These are phyloP conservation scores for Luvunga scandens DNA, from an alignment of 345 rosid genomes.

Conservation along the genomic window DNA sequence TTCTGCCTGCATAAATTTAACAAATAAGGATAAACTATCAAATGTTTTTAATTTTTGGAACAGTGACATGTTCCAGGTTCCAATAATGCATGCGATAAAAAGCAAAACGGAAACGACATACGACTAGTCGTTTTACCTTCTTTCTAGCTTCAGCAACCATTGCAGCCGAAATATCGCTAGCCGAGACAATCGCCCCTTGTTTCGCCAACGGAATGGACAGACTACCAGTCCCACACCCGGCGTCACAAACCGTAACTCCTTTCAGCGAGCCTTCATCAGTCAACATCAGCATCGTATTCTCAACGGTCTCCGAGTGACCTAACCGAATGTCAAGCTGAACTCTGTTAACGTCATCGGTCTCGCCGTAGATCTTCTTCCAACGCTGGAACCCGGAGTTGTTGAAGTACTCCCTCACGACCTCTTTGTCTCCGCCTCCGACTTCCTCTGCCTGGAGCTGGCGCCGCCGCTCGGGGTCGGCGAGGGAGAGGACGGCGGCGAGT, in stretches of 20 bases:
- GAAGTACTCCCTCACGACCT: constrained; percentile 89
- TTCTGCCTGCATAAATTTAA: constrained; percentile 51
- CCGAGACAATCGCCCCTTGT: constrained; percentile 82
- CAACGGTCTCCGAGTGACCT: constrained; percentile 86
- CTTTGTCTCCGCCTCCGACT: constrained; percentile 90
- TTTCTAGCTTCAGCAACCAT: constrained; percentile 92
- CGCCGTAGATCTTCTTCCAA: constrained; percentile 93
- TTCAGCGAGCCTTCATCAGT: constrained; percentile 66
- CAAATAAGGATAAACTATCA: too few relatives aligned
- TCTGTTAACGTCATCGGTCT: constrained; percentile 78
- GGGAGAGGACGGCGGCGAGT: constrained; percentile 68
- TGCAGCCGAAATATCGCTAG: constrained; percentile 89
- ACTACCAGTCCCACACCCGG: constrained; percentile 86
- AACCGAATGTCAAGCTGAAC: constrained; percentile 80
- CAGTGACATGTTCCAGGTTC: background rate
- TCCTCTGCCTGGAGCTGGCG: constrained; percentile 85
- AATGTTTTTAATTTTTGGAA: too few relatives aligned
- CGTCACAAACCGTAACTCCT: constrained; percentile 87
- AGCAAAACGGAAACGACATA: background rate
- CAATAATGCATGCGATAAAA: background rate
- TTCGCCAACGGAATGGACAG: constrained; percentile 80
- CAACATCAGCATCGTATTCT: constrained; percentile 68
- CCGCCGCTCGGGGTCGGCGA: constrained; percentile 78
- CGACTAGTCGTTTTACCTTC: constrained; percentile 41
- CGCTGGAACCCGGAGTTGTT: constrained; percentile 86